A percentile compares a stretch with the other conserved stretches of the same genome.
Evolutionary conservation across 202 grass and related monocot genomes (phyloP).

Genomic region (Bolboschoenoplectus hybrid): DNA sequence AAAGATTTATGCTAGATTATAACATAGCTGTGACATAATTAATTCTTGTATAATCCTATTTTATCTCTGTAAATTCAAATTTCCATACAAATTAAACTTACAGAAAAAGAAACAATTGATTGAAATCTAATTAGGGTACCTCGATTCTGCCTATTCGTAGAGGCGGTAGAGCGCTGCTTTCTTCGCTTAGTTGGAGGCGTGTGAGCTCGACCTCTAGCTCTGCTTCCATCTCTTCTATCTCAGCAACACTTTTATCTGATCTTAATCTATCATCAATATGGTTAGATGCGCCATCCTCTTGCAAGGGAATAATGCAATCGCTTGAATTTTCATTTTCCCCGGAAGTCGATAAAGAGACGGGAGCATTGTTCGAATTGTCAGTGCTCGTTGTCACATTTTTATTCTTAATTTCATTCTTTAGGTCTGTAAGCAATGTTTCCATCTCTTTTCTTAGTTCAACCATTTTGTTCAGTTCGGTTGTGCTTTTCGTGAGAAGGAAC

Average conservation of each 20-base stretch:
- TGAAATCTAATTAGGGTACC: slow-evolving; percentile 39
- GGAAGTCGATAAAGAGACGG: slow-evolving; percentile 11
- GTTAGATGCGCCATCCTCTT: slow-evolving; percentile 20
- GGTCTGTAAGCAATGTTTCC: slow-evolving; percentile 71
- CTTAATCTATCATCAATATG: slow-evolving; percentile 42
- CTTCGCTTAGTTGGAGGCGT: slow-evolving; percentile 42
- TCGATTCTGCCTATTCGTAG: slow-evolving; percentile 31
- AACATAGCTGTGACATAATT: neutral
- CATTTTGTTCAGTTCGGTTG: slow-evolving; percentile 87
- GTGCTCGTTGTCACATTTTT: slow-evolving; percentile 11
- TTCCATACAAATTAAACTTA: neutral
- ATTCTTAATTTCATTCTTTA: slow-evolving; percentile 52
- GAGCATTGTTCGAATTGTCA: slow-evolving; percentile 30
- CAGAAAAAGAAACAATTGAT: neutral
- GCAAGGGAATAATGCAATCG: slow-evolving; percentile 1
- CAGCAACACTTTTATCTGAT: slow-evolving; percentile 16
- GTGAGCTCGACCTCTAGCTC: slow-evolving; percentile 72
- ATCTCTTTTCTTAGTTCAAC: slow-evolving; percentile 69
- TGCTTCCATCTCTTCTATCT: slow-evolving; percentile 62
- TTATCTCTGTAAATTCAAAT: neutral
- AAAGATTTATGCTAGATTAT: neutral
- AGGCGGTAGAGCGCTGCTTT: slow-evolving; percentile 20
- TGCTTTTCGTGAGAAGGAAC: slow-evolving; percentile 74
- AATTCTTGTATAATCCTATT: neutral
- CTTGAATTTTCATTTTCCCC: slow-evolving; percentile 26